These are phyloP conservation scores for Rhododendron griersonianum DNA, from an alignment of 148 eudicot genomes.

Conservation along the genomic window DNA sequence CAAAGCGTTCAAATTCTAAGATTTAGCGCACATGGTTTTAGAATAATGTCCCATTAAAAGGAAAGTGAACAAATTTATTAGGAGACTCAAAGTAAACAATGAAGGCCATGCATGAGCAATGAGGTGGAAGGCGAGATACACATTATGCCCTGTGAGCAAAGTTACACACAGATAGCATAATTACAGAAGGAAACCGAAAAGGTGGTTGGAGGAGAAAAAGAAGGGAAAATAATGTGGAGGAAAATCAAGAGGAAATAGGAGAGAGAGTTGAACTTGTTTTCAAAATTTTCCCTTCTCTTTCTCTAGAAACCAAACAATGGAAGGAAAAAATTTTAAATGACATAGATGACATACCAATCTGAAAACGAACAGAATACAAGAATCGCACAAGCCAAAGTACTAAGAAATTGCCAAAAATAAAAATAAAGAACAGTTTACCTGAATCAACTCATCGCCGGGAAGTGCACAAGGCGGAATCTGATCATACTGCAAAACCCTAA, in stretches of 20 bases:
- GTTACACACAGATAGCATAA: not conserved
- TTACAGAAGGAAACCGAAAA: not conserved
- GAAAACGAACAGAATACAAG: not conserved
- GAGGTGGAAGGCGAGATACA: not conserved
- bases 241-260: too few relatives aligned
- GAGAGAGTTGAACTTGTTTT: too few relatives aligned
- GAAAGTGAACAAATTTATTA: not conserved
- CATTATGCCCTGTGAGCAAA: not conserved
- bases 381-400: not conserved
- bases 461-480: constrained; percentile 39
- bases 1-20: not conserved
- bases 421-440: constrained; percentile 16
- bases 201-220: not conserved
- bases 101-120: not conserved
- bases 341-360: not conserved
- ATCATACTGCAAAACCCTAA: constrained; percentile 40
- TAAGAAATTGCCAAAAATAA: not conserved
- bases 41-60: not conserved
- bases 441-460: constrained; percentile 46
- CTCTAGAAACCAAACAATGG: too few relatives aligned
- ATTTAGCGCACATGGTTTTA: not conserved
- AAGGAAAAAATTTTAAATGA: too few relatives aligned
- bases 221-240: too few relatives aligned
- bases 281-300: too few relatives aligned
- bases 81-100: not conserved